Evolutionary conservation across 2,329 filamentous ascomycete species (phyloP).

Genomic region (Ceratocystis cacaofunesta): DNA sequence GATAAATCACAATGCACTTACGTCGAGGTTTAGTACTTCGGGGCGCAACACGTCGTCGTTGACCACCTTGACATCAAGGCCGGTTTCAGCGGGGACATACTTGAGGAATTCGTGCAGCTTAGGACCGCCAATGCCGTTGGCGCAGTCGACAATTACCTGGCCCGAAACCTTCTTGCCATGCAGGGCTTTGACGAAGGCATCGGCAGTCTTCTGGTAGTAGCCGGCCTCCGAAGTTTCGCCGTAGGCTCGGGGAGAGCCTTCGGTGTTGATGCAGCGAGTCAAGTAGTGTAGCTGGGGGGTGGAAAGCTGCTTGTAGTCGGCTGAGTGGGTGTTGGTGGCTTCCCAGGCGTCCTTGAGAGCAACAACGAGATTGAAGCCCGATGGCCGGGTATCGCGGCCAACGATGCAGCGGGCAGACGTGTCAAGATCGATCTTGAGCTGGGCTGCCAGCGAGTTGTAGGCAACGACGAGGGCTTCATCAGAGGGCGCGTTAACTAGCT

Average conservation of each 20-base stretch:
- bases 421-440: slow-evolving; percentile 60
- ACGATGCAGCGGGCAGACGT: slow-evolving; percentile 69
- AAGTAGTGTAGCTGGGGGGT: slow-evolving; percentile 98
- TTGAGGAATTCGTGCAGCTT: slow-evolving; percentile 81
- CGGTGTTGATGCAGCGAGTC: slow-evolving; percentile 84
- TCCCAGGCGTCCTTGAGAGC: slow-evolving; percentile 68
- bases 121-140: slow-evolving; percentile 89
- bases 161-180: slow-evolving; percentile 60
- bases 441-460: slow-evolving; percentile 60
- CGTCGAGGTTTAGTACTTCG: slow-evolving; percentile 76
- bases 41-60: slow-evolving; percentile 89
- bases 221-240: slow-evolving; percentile 78
- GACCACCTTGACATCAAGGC: slow-evolving; percentile 68
- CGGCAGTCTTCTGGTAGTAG: slow-evolving; percentile 84
- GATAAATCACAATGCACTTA: slow-evolving; percentile 29
- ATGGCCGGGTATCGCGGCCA: slow-evolving; percentile 84
- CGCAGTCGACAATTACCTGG: slow-evolving; percentile 74
- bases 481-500: slow-evolving; percentile 68
- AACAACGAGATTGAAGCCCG: slow-evolving; percentile 66
- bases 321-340: slow-evolving; percentile 56
- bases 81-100: slow-evolving; percentile 54
- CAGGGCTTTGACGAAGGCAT: slow-evolving; percentile 74
- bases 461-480: slow-evolving; percentile 61
- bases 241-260: slow-evolving; percentile 74
- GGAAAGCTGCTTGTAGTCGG: slow-evolving; percentile 81